Evolutionary conservation across 1,284 basidiomycete species (phyloP).

Genomic region (Cryptococcus hybrid): DNA sequence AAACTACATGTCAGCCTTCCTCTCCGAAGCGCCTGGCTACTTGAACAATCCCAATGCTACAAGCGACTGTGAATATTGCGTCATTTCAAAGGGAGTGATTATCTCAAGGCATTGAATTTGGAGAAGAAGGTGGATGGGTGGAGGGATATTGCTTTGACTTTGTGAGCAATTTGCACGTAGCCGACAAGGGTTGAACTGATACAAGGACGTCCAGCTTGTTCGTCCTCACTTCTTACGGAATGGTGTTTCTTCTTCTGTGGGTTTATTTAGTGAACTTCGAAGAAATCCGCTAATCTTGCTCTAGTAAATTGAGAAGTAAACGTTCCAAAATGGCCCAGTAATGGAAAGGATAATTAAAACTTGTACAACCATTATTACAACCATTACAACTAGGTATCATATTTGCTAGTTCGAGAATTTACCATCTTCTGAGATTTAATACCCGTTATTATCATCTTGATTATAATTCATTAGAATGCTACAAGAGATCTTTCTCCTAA

Average conservation of each 20-base stretch:
- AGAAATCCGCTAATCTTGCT: background rate
- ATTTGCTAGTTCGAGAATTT: too few species aligned
- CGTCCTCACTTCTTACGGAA: constrained; percentile 25
- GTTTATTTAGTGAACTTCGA: background rate
- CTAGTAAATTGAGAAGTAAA: constrained; percentile 30
- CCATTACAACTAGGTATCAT: too few species aligned
- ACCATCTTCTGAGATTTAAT: too few species aligned
- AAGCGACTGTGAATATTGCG: constrained; percentile 37
- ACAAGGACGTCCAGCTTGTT: constrained; percentile 15
- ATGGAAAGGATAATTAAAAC: background rate
- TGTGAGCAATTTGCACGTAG: constrained; percentile 10
- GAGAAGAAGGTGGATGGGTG: constrained; percentile 26
- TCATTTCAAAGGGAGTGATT: constrained; percentile 31
- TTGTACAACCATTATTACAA: too few species aligned
- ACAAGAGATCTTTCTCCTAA: too few species aligned
- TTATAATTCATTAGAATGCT: too few species aligned
- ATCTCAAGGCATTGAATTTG: constrained; percentile 34
- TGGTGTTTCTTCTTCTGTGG: constrained; percentile 32
- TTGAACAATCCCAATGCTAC: constrained; percentile 35
- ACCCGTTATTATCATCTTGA: too few species aligned
- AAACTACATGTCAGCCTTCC: constrained; percentile 43
- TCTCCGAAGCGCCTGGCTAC: constrained; percentile 23
- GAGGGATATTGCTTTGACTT: constrained; percentile 35
- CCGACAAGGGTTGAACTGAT: background rate
- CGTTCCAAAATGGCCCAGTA: constrained; percentile 27